phyloP scores from a whole-genome alignment of 139 green algal genomes.

The Closterium sp. region DNA sequence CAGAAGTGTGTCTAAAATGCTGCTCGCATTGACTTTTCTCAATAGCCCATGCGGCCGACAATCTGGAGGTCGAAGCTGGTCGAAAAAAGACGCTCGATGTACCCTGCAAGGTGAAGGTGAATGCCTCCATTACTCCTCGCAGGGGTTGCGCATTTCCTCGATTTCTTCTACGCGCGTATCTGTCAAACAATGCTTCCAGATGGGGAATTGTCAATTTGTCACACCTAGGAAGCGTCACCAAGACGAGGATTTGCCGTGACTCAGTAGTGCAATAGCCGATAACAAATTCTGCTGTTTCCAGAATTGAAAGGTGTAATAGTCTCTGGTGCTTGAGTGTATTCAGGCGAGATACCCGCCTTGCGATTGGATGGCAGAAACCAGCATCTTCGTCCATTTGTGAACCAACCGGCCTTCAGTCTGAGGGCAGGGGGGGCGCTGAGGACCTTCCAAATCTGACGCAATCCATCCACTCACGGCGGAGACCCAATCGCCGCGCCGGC shows the following conservation, averaged over 20 bases:
- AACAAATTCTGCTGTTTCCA: neutral
- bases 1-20: too few relatives aligned
- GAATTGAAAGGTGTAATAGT: neutral
- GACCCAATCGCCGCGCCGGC: neutral
- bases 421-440: neutral
- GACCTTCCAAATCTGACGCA: neutral
- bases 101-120: too few relatives aligned
- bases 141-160: too few relatives aligned
- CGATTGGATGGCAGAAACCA: neutral
- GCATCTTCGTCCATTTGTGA: neutral
- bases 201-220: too few relatives aligned
- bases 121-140: too few relatives aligned
- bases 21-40: too few relatives aligned
- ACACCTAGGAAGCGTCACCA: neutral
- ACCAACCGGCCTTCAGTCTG: neutral
- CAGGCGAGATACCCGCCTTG: neutral
- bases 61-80: too few relatives aligned
- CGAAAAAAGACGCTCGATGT: too few relatives aligned
- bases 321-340: neutral
- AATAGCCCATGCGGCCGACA: too few relatives aligned
- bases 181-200: too few relatives aligned
- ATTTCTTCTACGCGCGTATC: too few relatives aligned
- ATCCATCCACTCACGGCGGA: neutral
- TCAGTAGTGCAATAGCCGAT: neutral
- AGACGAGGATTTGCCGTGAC: neutral